These are phyloP conservation scores for Colletotrichum sp. DNA, from an alignment of 2,329 filamentous ascomycete genomes.

Conservation along the genomic window DNA sequence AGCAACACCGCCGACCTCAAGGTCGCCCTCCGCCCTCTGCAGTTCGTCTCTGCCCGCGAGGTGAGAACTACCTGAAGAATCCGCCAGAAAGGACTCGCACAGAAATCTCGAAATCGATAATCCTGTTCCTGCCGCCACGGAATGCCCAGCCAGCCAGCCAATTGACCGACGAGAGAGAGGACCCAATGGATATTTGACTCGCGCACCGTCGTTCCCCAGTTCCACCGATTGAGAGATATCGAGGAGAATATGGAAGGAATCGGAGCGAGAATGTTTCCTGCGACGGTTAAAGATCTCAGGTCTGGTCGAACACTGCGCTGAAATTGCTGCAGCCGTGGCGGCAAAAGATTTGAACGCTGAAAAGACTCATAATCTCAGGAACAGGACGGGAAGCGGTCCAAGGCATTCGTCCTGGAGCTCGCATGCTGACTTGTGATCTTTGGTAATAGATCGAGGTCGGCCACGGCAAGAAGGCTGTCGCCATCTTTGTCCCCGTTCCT, in stretches of 20 bases:
- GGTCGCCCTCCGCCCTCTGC: constrained; percentile 93
- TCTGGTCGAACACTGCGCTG: neutral
- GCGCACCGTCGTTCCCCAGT: neutral
- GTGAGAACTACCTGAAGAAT: constrained; percentile 69
- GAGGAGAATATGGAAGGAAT: neutral
- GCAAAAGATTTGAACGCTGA: constrained; percentile 27
- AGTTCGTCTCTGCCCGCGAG: constrained; percentile 99
- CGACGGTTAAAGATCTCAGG: neutral
- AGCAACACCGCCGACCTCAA: constrained; percentile 98
- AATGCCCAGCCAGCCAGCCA: too few relatives aligned
- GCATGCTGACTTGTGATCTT: constrained; percentile 74
- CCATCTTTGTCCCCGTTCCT: constrained; percentile 99
- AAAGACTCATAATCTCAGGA: constrained; percentile 43
- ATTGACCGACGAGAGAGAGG: neutral
- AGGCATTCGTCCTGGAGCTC: constrained; percentile 73
- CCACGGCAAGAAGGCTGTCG: constrained; percentile 99
- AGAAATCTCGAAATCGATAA: neutral
- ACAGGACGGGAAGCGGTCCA: constrained; percentile 81
- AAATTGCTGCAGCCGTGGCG: constrained; percentile 11
- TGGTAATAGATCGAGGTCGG: constrained; percentile 96
- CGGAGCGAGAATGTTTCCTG: neutral
- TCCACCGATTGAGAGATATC: constrained; percentile 15
- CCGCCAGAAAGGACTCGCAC: neutral
- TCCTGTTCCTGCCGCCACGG: constrained; percentile 21
- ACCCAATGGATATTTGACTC: neutral